Evolutionary conservation across 306 rosid genomes (phyloP).

Genomic region (Vachellia collinsii): DNA sequence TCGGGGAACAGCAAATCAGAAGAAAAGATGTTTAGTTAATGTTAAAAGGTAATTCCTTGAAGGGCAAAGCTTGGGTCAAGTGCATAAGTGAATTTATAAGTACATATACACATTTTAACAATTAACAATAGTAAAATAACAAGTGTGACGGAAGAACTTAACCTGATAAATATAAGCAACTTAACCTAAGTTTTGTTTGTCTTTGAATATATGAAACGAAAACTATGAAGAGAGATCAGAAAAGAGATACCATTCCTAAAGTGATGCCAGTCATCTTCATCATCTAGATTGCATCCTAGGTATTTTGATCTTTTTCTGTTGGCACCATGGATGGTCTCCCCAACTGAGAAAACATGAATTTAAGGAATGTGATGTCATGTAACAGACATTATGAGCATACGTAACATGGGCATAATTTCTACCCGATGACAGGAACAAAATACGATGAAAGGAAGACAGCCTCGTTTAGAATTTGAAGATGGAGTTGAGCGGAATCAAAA

Average conservation of each 20-base stretch:
- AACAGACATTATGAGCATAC: neutral
- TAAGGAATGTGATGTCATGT: slow-evolving; percentile 37
- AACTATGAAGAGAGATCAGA: slow-evolving; percentile 22
- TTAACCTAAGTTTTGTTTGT: neutral
- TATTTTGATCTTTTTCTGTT: slow-evolving; percentile 64
- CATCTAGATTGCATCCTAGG: slow-evolving; percentile 80
- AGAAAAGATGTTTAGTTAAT: slow-evolving; percentile 32
- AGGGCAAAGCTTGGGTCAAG: neutral
- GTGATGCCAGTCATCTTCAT: slow-evolving; percentile 88
- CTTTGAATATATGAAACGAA: slow-evolving; percentile 12
- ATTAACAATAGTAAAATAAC: no score
- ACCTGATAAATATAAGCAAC: no score
- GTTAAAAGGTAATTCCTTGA: slow-evolving; percentile 32
- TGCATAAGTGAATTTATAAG: no score
- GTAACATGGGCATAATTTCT: neutral
- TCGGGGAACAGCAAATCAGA: slow-evolving; percentile 35
- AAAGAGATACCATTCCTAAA: slow-evolving; percentile 69
- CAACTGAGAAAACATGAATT: slow-evolving; percentile 63
- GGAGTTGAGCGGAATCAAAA: slow-evolving; percentile 14
- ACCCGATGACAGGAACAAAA: neutral
- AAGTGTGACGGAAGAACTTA: no score
- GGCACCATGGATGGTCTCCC: slow-evolving; percentile 80
- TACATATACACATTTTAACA: no score
- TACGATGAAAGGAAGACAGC: slow-evolving; percentile 1
- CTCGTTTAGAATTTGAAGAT: neutral